A percentile compares a stretch with the other conserved stretches of the same genome.
Conservation (phyloP, 2,329 filamentous ascomycete species). For the Geosmithia putterillii region DNA sequence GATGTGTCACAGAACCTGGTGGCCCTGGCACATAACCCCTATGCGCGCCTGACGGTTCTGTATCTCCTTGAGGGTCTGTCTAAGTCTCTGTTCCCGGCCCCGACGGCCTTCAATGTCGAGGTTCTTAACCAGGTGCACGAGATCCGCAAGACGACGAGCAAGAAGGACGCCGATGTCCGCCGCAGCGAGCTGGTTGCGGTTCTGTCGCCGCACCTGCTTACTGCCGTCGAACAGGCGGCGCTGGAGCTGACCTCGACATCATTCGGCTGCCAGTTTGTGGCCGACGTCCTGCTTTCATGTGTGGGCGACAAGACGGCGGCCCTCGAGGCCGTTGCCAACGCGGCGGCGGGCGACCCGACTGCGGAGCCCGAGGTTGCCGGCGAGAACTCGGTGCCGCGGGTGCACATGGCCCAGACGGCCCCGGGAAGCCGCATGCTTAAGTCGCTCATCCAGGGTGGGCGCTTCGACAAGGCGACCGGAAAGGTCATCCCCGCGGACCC, state of each 20-base stretch:
- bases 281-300: slow-evolving; percentile 67
- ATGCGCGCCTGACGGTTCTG: slow-evolving; percentile 55
- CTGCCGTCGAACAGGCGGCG: slow-evolving; percentile 57
- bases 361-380: slow-evolving; percentile 25
- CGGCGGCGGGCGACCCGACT: slow-evolving; percentile 44
- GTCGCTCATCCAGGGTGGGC: slow-evolving; percentile 78
- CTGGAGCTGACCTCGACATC: slow-evolving; percentile 58
- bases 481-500: slow-evolving; percentile 61
- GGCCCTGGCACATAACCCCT: slow-evolving; percentile 50
- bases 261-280: slow-evolving; percentile 79
- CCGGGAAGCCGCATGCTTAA: slow-evolving; percentile 78
- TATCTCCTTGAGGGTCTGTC: slow-evolving; percentile 68
- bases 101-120: slow-evolving; percentile 50
- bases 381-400: neutral
- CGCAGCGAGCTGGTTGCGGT: slow-evolving; percentile 64
- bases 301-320: slow-evolving; percentile 67
- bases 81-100: slow-evolving; percentile 46
- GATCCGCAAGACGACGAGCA: slow-evolving; percentile 74
- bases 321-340: slow-evolving; percentile 55
- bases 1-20: slow-evolving; percentile 52
- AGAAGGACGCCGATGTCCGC: slow-evolving; percentile 73
- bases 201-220: slow-evolving; percentile 63
- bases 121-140: slow-evolving; percentile 66
- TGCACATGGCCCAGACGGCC: slow-evolving; percentile 48
- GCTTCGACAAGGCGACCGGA: slow-evolving; percentile 65